Evolutionary conservation across 2,329 filamentous ascomycete genomes (phyloP).

Genomic region (Blastomyces gilchristii): DNA sequence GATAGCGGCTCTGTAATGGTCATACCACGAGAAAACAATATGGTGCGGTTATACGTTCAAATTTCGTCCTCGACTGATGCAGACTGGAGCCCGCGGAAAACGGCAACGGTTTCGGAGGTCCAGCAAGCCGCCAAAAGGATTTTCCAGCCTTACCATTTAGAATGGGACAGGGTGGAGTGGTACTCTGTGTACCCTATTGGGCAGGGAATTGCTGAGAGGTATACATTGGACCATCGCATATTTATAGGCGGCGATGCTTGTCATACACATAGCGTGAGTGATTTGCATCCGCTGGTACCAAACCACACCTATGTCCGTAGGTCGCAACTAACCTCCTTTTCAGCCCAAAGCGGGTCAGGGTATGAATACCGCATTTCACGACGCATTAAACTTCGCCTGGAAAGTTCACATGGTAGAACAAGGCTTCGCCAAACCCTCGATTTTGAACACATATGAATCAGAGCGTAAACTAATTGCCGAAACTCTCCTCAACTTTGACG

Average conservation of each 20-base stretch:
- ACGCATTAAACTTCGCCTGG: constrained; percentile 83
- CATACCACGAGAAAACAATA: constrained; percentile 57
- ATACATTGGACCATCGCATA: constrained; percentile 54
- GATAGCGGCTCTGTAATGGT: constrained; percentile 70
- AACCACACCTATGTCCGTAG: background rate
- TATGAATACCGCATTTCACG: constrained; percentile 51
- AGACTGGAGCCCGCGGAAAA: constrained; percentile 53
- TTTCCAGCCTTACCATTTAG: constrained; percentile 49
- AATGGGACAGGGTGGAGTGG: constrained; percentile 57
- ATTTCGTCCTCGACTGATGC: constrained; percentile 52
- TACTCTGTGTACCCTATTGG: constrained; percentile 57
- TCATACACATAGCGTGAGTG: constrained; percentile 47
- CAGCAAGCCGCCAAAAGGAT: constrained; percentile 49
- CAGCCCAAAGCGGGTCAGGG: constrained; percentile 54
- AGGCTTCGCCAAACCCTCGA: constrained; percentile 63
- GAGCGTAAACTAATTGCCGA: constrained; percentile 81
- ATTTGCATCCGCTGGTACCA: background rate
- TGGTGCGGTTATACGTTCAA: constrained; percentile 44
- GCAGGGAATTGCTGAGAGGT: constrained; percentile 54
- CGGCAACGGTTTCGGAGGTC: constrained; percentile 49
- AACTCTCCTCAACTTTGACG: constrained; percentile 74
- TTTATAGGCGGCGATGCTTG: constrained; percentile 58
- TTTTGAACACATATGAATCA: constrained; percentile 75
- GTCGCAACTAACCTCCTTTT: constrained; percentile 11
- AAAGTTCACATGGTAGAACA: constrained; percentile 86